These are phyloP conservation scores for Torrubiella hemipterigena DNA, from an alignment of 2,329 filamentous ascomycete genomes.

Conservation along the genomic window DNA sequence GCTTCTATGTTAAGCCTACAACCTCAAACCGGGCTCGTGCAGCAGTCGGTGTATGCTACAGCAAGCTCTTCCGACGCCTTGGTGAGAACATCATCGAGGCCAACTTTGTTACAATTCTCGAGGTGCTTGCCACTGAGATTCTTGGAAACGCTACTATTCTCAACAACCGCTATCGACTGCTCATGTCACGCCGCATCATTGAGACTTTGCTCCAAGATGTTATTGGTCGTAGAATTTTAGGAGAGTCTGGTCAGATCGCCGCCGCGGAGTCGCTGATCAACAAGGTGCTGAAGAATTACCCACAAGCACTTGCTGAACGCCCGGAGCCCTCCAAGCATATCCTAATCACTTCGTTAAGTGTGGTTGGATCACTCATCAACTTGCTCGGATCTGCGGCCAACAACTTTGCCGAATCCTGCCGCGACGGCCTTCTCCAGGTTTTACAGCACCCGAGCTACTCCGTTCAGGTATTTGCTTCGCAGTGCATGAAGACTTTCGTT, in stretches of 20 bases:
- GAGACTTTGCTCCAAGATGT: conserved; percentile 75
- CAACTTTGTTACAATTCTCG: conserved; percentile 70
- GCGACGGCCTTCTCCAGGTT: conserved; percentile 80
- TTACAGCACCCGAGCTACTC: conserved; percentile 93
- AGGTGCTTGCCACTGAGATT: conserved; percentile 69
- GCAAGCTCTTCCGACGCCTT: conserved; percentile 64
- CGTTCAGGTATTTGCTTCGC: conserved; percentile 81
- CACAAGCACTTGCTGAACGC: conserved; percentile 75
- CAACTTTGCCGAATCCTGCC: conserved; percentile 66
- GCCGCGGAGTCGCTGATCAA: conserved; percentile 76
- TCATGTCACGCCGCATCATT: conserved; percentile 76
- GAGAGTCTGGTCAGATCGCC: conserved; percentile 77
- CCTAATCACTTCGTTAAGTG: conserved; percentile 66
- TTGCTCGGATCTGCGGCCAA: conserved; percentile 74
- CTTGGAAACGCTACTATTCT: conserved; percentile 63
- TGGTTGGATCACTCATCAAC: conserved; percentile 65
- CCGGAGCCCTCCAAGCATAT: conserved; percentile 82
- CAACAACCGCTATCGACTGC: conserved; percentile 76
- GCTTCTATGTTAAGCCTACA: conserved; percentile 65
- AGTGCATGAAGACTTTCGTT: conserved; percentile 77
- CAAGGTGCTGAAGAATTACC: conserved; percentile 86
- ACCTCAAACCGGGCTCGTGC: conserved; percentile 73
- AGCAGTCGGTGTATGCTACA: conserved; percentile 79
- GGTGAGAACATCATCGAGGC: conserved; percentile 74
- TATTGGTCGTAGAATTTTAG: conserved; percentile 68